A percentile compares a stretch with the other conserved stretches of the same genome.
Conservation (phyloP, 371 early-diverging fungal genomes). For the Mortierella sp. region DNA sequence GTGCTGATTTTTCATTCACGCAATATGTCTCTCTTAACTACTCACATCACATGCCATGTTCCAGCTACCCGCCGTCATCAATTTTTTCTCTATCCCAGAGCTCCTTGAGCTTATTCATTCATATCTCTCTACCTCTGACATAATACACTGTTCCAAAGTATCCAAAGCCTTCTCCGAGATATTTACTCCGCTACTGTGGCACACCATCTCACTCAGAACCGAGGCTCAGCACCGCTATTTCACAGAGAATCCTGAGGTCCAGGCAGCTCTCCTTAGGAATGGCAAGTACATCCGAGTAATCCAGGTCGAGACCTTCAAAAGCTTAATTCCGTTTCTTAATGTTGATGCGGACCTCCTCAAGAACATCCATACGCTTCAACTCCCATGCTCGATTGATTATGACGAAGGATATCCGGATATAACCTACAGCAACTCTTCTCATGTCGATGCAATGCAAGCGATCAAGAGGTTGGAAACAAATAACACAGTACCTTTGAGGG, state of each 20-base stretch:
- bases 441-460: neutral
- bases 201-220: slow-evolving; percentile 15
- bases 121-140: no score
- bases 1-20: no score
- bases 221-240: slow-evolving; percentile 8
- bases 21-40: no score
- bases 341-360: neutral
- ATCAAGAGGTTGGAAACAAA: neutral
- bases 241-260: slow-evolving; percentile 14
- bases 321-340: slow-evolving; percentile 2
- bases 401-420: neutral
- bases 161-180: slow-evolving; percentile 3
- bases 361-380: neutral
- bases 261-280: slow-evolving; percentile 7
- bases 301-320: slow-evolving; percentile 16
- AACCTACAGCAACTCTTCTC: no score
- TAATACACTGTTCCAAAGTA: neutral
- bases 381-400: neutral
- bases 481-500: neutral
- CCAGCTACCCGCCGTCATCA: no score
- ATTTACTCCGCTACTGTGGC: slow-evolving; percentile 20
- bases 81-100: no score
- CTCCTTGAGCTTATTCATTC: no score
- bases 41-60: no score
- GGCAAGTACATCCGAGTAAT: slow-evolving; percentile 2